Conservation (phyloP, 2,329 filamentous ascomycete genomes). For the Apiospora sp. region DNA sequence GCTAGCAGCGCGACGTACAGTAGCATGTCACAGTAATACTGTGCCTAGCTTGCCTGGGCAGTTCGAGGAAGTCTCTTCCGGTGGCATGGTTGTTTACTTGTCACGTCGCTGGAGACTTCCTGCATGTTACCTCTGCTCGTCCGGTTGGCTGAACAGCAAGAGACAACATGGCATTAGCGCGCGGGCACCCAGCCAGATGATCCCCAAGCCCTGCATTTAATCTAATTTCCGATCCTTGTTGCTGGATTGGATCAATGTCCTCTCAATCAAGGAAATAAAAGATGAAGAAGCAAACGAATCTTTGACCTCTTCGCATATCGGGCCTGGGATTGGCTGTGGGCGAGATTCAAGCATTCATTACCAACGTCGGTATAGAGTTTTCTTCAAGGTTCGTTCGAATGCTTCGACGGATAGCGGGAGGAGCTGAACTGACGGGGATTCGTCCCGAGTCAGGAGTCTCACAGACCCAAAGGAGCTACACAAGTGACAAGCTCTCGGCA, state of each 20-base stretch:
- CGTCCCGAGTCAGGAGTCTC: background rate
- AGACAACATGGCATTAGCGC: slow-evolving; percentile 21
- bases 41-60: background rate
- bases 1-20: slow-evolving; percentile 12
- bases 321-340: slow-evolving; percentile 5
- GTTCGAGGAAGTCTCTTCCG: background rate
- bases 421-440: slow-evolving; percentile 1
- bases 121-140: slow-evolving; percentile 3
- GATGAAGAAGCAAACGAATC: background rate
- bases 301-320: background rate
- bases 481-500: slow-evolving; percentile 5
- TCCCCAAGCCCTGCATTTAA: slow-evolving; percentile 15
- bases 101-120: background rate
- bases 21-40: slow-evolving; percentile 1
- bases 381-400: slow-evolving; percentile 2
- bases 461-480: background rate
- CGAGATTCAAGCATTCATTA: slow-evolving; percentile 4
- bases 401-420: background rate
- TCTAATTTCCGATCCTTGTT: slow-evolving; percentile 18
- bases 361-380: background rate
- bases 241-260: slow-evolving; percentile 1
- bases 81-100: slow-evolving; percentile 19
- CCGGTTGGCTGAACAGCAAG: slow-evolving; percentile 16
- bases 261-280: background rate
- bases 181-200: slow-evolving; percentile 6